These are phyloP conservation scores for Chaetomium olivaceum DNA, from an alignment of 2,329 filamentous ascomycete genomes.

Conservation along the genomic window DNA sequence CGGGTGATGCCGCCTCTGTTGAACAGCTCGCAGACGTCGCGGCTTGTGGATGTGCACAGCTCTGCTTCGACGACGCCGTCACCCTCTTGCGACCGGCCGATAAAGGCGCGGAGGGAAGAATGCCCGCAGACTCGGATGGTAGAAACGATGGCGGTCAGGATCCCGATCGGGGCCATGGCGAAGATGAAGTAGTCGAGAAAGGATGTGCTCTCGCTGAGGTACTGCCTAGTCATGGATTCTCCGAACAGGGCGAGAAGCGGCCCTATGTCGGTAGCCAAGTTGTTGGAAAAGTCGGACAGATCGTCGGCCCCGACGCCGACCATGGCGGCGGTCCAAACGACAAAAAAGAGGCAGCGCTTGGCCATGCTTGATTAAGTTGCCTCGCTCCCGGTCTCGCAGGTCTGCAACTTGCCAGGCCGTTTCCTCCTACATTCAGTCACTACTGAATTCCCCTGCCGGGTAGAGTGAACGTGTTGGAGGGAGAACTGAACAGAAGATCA, in stretches of 20 bases:
- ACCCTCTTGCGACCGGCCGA: conserved; percentile 39
- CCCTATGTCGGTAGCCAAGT: no score
- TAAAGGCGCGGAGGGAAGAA: conserved; percentile 39
- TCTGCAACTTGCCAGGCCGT: no score
- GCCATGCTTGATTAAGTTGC: no score
- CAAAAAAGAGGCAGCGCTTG: no score
- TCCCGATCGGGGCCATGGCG: conserved; percentile 40
- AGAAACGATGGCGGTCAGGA: conserved; percentile 42
- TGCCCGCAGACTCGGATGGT: conserved; percentile 39
- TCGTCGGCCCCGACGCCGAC: no score
- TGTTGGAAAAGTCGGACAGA: no score
- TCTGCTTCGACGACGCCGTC: conserved; percentile 40
- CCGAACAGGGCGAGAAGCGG: not conserved
- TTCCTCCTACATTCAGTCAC: no score
- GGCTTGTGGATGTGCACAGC: conserved; percentile 44
- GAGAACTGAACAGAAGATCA: no score
- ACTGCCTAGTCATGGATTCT: not conserved
- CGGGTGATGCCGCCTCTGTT: conserved; percentile 38
- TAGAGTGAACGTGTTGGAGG: no score
- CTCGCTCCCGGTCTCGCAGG: no score
- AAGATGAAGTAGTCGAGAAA: not conserved
- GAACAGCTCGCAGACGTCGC: conserved; percentile 44
- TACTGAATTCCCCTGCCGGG: no score
- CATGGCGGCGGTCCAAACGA: no score
- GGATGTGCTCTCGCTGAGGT: not conserved